These are phyloP conservation scores for Hymenoscyphus fructigenus DNA, from an alignment of 2,329 filamentous ascomycete species.

Conservation along the genomic window DNA sequence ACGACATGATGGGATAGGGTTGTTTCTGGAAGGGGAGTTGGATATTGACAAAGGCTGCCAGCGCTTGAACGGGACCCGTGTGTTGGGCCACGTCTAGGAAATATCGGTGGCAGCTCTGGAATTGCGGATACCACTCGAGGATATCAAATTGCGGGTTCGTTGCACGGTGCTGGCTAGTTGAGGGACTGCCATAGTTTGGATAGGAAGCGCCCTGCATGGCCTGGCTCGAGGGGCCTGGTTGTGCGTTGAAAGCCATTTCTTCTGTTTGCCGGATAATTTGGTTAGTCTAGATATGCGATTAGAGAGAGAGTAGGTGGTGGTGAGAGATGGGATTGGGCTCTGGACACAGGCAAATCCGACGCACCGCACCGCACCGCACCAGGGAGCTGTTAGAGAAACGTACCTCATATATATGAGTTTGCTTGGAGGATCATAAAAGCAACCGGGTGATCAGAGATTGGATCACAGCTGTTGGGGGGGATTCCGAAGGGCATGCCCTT, in stretches of 20 bases:
- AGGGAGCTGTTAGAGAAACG: neutral
- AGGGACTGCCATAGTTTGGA: conserved; percentile 22
- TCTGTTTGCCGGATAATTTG: conserved; percentile 1
- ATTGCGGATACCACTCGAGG: conserved; percentile 89
- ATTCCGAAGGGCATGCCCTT: neutral
- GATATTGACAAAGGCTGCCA: conserved; percentile 91
- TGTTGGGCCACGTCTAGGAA: conserved; percentile 92
- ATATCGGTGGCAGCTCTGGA: conserved; percentile 85
- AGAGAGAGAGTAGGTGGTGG: neutral
- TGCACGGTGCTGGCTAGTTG: conserved; percentile 14
- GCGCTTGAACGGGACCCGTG: conserved; percentile 76
- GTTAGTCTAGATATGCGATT: neutral
- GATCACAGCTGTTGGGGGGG: neutral
- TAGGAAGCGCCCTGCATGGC: conserved; percentile 16
- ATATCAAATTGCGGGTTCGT: conserved; percentile 61
- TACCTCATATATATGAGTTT: conserved; percentile 1
- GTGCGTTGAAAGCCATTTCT: conserved; percentile 27
- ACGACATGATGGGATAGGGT: conserved; percentile 45
- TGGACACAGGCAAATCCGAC: neutral
- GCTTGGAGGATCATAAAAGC: neutral
- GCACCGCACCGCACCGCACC: neutral
- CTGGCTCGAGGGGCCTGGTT: conserved; percentile 19
- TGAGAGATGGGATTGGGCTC: neutral
- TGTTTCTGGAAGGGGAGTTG: conserved; percentile 78
- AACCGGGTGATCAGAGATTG: neutral